Evolutionary conservation across 1,284 basidiomycete species (phyloP).

Genomic region (Cutaneotrichosporon arboriforme): DNA sequence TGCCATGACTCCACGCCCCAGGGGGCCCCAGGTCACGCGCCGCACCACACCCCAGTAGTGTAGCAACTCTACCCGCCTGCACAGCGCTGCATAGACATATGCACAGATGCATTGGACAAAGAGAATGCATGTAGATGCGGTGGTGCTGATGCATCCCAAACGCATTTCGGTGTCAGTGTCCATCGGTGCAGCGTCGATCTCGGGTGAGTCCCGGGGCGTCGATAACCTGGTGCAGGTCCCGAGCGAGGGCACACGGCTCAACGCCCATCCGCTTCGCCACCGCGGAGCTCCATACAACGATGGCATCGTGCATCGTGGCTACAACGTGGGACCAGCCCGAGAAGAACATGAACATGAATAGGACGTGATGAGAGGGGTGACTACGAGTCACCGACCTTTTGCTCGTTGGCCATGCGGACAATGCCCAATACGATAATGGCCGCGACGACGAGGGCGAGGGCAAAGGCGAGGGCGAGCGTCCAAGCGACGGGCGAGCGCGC

Average conservation of each 20-base stretch:
- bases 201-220: too few relatives aligned
- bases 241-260: not conserved
- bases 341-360: not conserved
- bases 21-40: not conserved
- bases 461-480: not conserved
- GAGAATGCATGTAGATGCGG: too few relatives aligned
- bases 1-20: not conserved
- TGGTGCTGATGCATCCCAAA: too few relatives aligned
- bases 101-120: too few relatives aligned
- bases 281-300: not conserved
- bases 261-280: not conserved
- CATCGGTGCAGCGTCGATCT: too few relatives aligned
- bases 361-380: too few relatives aligned
- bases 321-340: not conserved
- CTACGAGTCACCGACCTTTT: not conserved
- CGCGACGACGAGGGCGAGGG: not conserved
- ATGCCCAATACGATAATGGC: not conserved
- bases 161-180: too few relatives aligned
- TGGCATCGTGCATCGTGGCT: not conserved
- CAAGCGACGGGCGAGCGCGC: not conserved
- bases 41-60: too few relatives aligned
- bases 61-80: too few relatives aligned
- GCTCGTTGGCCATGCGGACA: not conserved
- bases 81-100: too few relatives aligned
- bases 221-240: too few relatives aligned